Percentiles rank a stretch among this genome's conserved stretches.
Conservation (phyloP, 768 basidiomycete species). For the Saitozyma podzolica region DNA sequence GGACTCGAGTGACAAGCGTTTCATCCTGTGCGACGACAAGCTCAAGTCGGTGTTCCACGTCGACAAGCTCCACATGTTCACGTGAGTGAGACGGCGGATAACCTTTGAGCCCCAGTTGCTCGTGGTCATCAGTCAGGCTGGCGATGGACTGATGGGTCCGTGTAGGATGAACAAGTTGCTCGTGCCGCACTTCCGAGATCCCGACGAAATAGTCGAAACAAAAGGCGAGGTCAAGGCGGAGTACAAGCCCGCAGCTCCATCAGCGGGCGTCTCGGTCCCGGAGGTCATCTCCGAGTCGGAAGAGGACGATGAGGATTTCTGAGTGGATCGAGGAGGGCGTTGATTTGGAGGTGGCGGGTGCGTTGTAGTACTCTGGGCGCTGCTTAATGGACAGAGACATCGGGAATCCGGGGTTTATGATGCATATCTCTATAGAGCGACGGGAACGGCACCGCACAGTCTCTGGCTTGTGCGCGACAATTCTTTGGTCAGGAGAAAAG, state of each 20-base stretch:
- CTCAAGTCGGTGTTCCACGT: conserved; percentile 74
- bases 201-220: conserved; percentile 34
- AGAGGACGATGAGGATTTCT: conserved; percentile 2
- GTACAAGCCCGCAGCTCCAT: conserved; percentile 2
- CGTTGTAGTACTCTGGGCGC: not conserved
- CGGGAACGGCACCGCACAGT: too few species aligned
- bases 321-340: not conserved
- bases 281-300: not conserved
- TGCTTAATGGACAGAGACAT: too few species aligned
- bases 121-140: too few species aligned
- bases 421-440: too few species aligned
- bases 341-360: not conserved
- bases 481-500: too few species aligned
- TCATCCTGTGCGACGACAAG: conserved; percentile 77
- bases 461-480: too few species aligned
- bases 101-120: too few species aligned
- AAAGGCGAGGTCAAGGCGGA: conserved; percentile 14
- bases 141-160: not conserved
- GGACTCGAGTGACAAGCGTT: conserved; percentile 77
- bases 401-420: too few species aligned
- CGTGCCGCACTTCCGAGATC: conserved; percentile 59
- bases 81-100: conserved; percentile 18
- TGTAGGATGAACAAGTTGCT: conserved; percentile 84
- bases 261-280: not conserved
- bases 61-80: conserved; percentile 80